Percentiles rank a stretch among this genome's conserved stretches.
phyloP scores from a whole-genome alignment of 2,329 filamentous ascomycete genomes.

The Apiospora rasikravindrae region DNA sequence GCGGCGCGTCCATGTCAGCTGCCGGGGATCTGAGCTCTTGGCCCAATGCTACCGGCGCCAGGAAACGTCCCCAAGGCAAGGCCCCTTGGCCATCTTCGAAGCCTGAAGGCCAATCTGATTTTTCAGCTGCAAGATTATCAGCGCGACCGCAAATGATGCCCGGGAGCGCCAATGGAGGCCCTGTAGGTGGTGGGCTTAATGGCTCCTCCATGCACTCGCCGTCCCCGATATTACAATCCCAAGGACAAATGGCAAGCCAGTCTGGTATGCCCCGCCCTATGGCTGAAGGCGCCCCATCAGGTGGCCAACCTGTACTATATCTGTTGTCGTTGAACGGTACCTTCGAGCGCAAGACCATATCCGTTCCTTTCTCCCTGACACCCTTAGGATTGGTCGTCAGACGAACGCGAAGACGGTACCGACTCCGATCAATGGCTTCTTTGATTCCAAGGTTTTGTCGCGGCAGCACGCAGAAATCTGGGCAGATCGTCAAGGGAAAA shows the following conservation, averaged over 20 bases:
- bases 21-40: conserved; percentile 57
- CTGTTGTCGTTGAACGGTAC: conserved; percentile 92
- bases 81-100: conserved; percentile 56
- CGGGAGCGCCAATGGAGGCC: conserved; percentile 7
- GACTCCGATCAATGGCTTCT: conserved; percentile 89
- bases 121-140: not conserved
- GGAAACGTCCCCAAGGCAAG: conserved; percentile 59
- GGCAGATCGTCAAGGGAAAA: conserved; percentile 81
- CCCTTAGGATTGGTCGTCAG: conserved; percentile 90
- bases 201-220: conserved; percentile 48
- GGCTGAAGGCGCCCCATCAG: conserved; percentile 65
- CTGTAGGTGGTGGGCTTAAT: conserved; percentile 45
- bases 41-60: conserved; percentile 51
- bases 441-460: conserved; percentile 97
- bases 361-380: conserved; percentile 94
- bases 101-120: conserved; percentile 40
- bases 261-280: conserved; percentile 64
- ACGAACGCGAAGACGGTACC: conserved; percentile 97
- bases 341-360: conserved; percentile 96
- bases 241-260: conserved; percentile 46
- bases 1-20: conserved; percentile 59
- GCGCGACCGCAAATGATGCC: conserved; percentile 17
- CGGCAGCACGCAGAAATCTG: conserved; percentile 96
- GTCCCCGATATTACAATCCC: conserved; percentile 44
- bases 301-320: conserved; percentile 79